Conservation (phyloP, 768 basidiomycete species). For the Rhodotorula taiwanensis region DNA sequence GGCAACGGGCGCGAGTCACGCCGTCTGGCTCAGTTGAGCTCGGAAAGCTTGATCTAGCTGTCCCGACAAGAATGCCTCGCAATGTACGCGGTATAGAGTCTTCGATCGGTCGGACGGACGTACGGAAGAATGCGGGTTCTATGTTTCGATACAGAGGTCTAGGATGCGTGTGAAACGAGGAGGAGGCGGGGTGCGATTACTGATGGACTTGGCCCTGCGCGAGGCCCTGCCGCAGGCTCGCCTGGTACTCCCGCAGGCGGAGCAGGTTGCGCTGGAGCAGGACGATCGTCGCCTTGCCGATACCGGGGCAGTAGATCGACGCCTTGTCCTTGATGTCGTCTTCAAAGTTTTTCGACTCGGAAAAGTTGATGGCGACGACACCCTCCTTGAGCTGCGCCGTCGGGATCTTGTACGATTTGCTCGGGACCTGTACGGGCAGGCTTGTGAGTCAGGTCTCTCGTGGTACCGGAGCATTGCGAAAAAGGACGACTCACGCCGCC, state of each 20-base stretch:
- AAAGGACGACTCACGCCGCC: slow-evolving; percentile 46
- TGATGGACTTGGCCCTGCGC: not conserved
- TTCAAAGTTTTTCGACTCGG: slow-evolving; percentile 94
- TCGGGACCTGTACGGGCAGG: slow-evolving; percentile 59
- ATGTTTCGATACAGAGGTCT: not conserved
- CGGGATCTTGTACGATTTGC: slow-evolving; percentile 72
- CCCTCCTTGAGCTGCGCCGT: slow-evolving; percentile 88
- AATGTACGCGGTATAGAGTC: too few species aligned
- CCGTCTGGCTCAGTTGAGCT: slow-evolving; percentile 28
- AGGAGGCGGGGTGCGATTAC: not conserved
- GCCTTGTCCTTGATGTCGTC: slow-evolving; percentile 87
- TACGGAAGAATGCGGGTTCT: too few species aligned
- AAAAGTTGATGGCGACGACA: slow-evolving; percentile 85
- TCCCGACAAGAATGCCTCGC: too few species aligned
- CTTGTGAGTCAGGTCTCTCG: too few species aligned
- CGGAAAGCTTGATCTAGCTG: not conserved
- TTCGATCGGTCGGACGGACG: too few species aligned
- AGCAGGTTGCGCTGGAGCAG: slow-evolving; percentile 92
- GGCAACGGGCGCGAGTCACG: slow-evolving; percentile 33
- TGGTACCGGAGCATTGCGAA: not conserved
- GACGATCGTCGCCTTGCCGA: slow-evolving; percentile 95
- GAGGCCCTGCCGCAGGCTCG: not conserved
- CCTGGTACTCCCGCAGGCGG: slow-evolving; percentile 23
- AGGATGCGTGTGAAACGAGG: not conserved
- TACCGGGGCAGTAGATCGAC: slow-evolving; percentile 85